Evolutionary conservation across 2,329 filamentous ascomycete species (phyloP), one percentile per base, ranked within the genome.

Genomic region (Exophiala mesophila): DNA sequence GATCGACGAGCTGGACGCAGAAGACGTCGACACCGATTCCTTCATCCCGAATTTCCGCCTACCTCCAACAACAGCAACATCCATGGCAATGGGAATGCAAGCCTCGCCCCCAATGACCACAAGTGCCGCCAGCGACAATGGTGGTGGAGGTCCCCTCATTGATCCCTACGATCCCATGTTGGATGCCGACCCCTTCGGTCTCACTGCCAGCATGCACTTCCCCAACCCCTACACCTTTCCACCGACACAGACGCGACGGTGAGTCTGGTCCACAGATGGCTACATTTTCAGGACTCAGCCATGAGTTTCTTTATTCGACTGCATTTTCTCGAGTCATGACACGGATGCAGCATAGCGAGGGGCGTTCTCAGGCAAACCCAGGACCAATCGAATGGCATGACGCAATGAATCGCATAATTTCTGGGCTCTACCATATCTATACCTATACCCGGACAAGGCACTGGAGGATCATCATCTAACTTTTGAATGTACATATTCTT

Each of bases 121-220:
- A 41, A 63, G 64, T 39, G 39, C 57, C 17, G 57, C 59, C 31
- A 66, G 69, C 50, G 59, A 59, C 28, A 55, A 62, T 35, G 54
- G 63, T 47, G 54, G 59, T 38, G 59, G 59, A 12, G 74, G 69
- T 49, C 67, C 71, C 40, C 69, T 80, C 26, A 76, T 84, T 57
- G 79, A 83, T 53, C 74, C 79, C 10, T 94, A 87, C 60, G 89
- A 96, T 58, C 85, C 88, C 13, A 86, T 88, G 67, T 72, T 94
- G 36, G 89, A 96, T 61, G 87, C 88, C 64, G 89, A 96, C 64
- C 90, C 90, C 1, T 97, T 96, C 58, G 89, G 89, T 9, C 72
- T 96, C 39, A 90, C 85, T 45, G 89, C 89, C 24, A 94, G 87
- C 67, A 95, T 95, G 90, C 86, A 90, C 53, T 95, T 95, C 58